Percentiles rank a stretch among this genome's conserved stretches.
These are phyloP conservation scores for Aspergillus flavus DNA, from an alignment of 2,329 filamentous ascomycete species.

Conservation along the genomic window DNA sequence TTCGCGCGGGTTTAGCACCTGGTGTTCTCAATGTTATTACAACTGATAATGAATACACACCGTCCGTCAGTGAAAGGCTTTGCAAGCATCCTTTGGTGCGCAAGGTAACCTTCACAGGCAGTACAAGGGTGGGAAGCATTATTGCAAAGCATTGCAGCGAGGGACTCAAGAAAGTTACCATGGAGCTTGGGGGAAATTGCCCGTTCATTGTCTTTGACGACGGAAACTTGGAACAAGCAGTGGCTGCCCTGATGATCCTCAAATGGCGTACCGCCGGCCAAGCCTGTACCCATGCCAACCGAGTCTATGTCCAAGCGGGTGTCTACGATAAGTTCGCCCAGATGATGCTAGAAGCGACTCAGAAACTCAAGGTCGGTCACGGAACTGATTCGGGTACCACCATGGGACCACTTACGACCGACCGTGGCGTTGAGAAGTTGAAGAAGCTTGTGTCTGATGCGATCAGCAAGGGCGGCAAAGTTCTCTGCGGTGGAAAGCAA, in stretches of 20 bases:
- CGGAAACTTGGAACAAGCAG: slow-evolving; percentile 58
- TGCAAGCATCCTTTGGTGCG: slow-evolving; percentile 59
- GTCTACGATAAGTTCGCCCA: slow-evolving; percentile 56
- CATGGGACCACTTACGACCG: slow-evolving; percentile 63
- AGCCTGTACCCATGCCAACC: slow-evolving; percentile 50
- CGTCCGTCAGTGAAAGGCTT: slow-evolving; percentile 51
- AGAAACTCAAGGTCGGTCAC: slow-evolving; percentile 60
- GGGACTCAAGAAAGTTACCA: slow-evolving; percentile 65
- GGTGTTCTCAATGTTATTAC: slow-evolving; percentile 59
- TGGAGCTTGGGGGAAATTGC: slow-evolving; percentile 68
- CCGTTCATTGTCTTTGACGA: slow-evolving; percentile 67
- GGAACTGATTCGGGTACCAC: slow-evolving; percentile 57
- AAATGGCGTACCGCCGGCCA: slow-evolving; percentile 49
- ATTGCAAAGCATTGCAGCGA: slow-evolving; percentile 62
- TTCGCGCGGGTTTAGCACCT: slow-evolving; percentile 58
- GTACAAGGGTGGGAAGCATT: slow-evolving; percentile 64
- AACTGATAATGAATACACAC: slow-evolving; percentile 47
- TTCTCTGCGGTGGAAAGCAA: slow-evolving; percentile 61
- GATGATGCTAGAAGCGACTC: slow-evolving; percentile 55
- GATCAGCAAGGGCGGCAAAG: slow-evolving; percentile 61
- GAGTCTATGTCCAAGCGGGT: slow-evolving; percentile 47
- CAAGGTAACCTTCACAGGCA: slow-evolving; percentile 63
- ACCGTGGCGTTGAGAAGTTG: slow-evolving; percentile 59
- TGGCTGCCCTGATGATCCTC: slow-evolving; percentile 42
- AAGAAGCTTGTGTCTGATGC: slow-evolving; percentile 64